phyloP scores from a whole-genome alignment of 768 basidiomycete genomes.

The Boletus rufocinnamomeus region DNA sequence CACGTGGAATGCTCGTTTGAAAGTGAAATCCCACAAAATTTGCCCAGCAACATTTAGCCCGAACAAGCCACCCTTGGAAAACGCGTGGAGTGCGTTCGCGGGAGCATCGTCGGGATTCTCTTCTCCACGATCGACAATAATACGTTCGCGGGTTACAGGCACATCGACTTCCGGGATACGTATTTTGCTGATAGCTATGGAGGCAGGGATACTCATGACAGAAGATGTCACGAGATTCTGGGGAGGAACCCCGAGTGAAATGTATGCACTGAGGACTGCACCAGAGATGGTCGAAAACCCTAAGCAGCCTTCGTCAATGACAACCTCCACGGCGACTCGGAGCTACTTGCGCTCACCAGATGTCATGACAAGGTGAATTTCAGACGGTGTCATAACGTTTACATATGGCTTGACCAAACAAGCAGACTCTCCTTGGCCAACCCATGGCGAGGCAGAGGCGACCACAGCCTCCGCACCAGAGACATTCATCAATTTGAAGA shows the following conservation, averaged over 20 bases:
- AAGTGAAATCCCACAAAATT: slow-evolving; percentile 58
- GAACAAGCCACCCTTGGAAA: slow-evolving; percentile 81
- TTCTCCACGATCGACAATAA: slow-evolving; percentile 80
- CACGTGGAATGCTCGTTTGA: neutral
- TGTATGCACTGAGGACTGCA: slow-evolving; percentile 84
- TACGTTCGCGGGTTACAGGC: slow-evolving; percentile 79
- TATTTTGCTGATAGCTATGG: slow-evolving; percentile 89
- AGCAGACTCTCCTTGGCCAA: slow-evolving; percentile 88
- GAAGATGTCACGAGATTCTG: slow-evolving; percentile 85
- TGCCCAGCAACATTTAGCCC: slow-evolving; percentile 87
- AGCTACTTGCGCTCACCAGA: slow-evolving; percentile 50
- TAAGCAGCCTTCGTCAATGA: slow-evolving; percentile 16
- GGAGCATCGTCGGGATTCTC: slow-evolving; percentile 52
- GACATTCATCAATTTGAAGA: slow-evolving; percentile 88
- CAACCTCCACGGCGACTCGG: neutral
- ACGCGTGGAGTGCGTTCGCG: slow-evolving; percentile 86
- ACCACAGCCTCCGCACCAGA: slow-evolving; percentile 96
- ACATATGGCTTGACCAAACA: slow-evolving; percentile 85
- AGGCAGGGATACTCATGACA: slow-evolving; percentile 94
- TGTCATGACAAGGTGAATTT: slow-evolving; percentile 87
- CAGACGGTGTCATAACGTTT: slow-evolving; percentile 81
- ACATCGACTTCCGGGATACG: slow-evolving; percentile 83
- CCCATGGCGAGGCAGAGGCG: slow-evolving; percentile 90
- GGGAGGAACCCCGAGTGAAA: slow-evolving; percentile 72
- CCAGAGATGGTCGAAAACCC: slow-evolving; percentile 93